A percentile compares a stretch with the other conserved stretches of the same genome.
These are phyloP conservation scores for Pichia sp. DNA, from an alignment of 1,139 yeast species.

Conservation along the genomic window DNA sequence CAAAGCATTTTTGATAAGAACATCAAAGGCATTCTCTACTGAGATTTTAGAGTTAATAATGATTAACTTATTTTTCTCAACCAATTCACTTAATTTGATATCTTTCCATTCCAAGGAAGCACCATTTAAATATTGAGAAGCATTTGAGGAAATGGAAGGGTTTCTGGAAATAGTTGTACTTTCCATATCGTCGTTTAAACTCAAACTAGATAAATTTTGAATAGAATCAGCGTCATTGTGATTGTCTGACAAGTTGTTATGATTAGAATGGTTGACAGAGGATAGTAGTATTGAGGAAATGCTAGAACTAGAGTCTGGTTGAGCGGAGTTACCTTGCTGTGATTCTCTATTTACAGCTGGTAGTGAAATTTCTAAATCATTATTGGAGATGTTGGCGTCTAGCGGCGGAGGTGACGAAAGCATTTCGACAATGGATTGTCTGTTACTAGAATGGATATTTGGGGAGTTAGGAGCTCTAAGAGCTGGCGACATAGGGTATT, in stretches of 20 bases:
- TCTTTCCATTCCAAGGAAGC: conserved; percentile 60
- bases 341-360: neutral
- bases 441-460: conserved; percentile 19
- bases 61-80: conserved; percentile 71
- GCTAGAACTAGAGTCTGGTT: conserved; percentile 4
- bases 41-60: conserved; percentile 56
- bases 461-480: conserved; percentile 32
- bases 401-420: conserved; percentile 79
- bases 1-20: conserved; percentile 58
- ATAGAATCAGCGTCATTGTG: neutral
- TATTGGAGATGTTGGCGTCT: conserved; percentile 9
- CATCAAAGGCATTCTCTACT: conserved; percentile 83
- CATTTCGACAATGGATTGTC: conserved; percentile 78
- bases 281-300: conserved; percentile 8
- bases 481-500: conserved; percentile 28
- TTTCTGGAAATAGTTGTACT: conserved; percentile 20
- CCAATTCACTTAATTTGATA: conserved; percentile 60
- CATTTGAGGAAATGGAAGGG: conserved; percentile 24
- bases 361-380: neutral
- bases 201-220: neutral
- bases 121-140: conserved; percentile 16
- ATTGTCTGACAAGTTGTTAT: neutral
- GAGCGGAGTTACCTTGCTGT: conserved; percentile 1
- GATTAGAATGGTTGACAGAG: neutral
- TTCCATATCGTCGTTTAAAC: neutral